Evolutionary conservation across 2,329 filamentous ascomycete genomes (phyloP), one percentile per base, ranked within the genome.

Genomic region (Penicillium rolfsii): DNA sequence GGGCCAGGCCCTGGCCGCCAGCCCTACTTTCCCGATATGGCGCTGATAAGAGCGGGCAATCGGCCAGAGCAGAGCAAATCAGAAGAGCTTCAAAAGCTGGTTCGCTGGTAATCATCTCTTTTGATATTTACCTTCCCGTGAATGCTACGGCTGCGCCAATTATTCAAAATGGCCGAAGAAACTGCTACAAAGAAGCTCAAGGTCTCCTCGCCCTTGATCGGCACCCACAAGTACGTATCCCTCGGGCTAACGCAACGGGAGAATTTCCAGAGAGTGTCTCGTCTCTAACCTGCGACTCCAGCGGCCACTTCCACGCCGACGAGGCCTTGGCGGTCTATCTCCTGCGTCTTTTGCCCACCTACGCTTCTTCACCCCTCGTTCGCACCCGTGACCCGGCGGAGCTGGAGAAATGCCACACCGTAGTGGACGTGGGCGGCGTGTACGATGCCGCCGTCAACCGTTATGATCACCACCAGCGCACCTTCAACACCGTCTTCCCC

Each of bases 381-480:
- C 93, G 95, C 70, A 97, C 93, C 52, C 91, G 95, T 72, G 93
- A 99, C 77, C 87, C 92, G 19, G 84, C 87, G 28, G 76, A 89
- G 35, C 89, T 99, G 41, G 85, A 87, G 43, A 86, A 85, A 61
- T 97, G 94, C 83, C 91, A 97, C 82, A 97, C 92, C 58, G 93
- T 99, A 61, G 94, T 98, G 69, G 95, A 99, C 74, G 95, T 98
- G n/a, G 93, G 94, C 73, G 94, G 93, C 71, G 91, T 94, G 77
- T 98, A 99, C 80, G 90, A 97, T 73, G 80, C 91, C 58, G 77
- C 81, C 54, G 80, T 79, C 66, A 87, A 92, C 79, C 90, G 94
- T 71, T 99, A 91, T 83, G 95, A 99, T 80, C 95, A 99, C 82
- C 95, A 99, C 84, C 95, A 99, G 83, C 92, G 94, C 66, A 89